Percentiles rank a stretch among this genome's conserved stretches.
Conservation (phyloP, 23 red algal species). For the Pyropia yezoensis region DNA sequence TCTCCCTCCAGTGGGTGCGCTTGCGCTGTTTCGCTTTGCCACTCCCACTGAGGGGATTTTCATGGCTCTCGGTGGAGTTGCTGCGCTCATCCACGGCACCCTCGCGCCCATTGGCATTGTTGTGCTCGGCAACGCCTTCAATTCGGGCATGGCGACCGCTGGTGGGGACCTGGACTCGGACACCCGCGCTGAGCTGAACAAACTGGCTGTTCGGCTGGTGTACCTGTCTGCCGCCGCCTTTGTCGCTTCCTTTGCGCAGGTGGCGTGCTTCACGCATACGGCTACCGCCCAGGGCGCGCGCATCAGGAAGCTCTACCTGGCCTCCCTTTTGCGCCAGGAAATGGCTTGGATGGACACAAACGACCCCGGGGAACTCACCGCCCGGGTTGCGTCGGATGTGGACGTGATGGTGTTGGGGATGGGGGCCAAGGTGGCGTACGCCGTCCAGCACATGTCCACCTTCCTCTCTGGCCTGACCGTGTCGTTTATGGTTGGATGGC, state of each 20-base stretch:
- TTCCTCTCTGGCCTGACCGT: conserved; percentile 59
- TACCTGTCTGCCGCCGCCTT: conserved; percentile 58
- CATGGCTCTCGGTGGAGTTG: conserved; percentile 36
- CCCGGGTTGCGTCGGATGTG: conserved; percentile 59
- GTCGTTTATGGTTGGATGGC: conserved; percentile 41
- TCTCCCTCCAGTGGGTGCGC: conserved; percentile 25
- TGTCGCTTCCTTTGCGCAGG: conserved; percentile 53
- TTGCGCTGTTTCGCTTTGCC: conserved; percentile 40
- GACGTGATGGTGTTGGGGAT: conserved; percentile 57
- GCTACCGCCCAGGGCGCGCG: conserved; percentile 43
- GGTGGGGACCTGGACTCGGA: conserved; percentile 4
- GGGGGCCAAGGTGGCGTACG: conserved; percentile 58
- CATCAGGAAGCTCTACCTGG: conserved; percentile 57
- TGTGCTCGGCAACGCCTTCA: conserved; percentile 70
- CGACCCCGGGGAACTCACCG: conserved; percentile 57
- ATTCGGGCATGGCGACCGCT: conserved; percentile 16
- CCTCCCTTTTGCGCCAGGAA: conserved; percentile 61
- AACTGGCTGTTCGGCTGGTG: conserved; percentile 43
- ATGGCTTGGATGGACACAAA: conserved; percentile 50
- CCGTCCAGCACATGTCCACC: conserved; percentile 55
- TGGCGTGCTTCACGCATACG: conserved; percentile 51
- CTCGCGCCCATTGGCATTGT: conserved; percentile 73
- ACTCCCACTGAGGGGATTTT: conserved; percentile 15
- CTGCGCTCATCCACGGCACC: conserved; percentile 58
- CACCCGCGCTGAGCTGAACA: conserved; percentile 26